phyloP scores from a whole-genome alignment of 2,329 filamentous ascomycete genomes.

The Pseudogymnoascus sp. region DNA sequence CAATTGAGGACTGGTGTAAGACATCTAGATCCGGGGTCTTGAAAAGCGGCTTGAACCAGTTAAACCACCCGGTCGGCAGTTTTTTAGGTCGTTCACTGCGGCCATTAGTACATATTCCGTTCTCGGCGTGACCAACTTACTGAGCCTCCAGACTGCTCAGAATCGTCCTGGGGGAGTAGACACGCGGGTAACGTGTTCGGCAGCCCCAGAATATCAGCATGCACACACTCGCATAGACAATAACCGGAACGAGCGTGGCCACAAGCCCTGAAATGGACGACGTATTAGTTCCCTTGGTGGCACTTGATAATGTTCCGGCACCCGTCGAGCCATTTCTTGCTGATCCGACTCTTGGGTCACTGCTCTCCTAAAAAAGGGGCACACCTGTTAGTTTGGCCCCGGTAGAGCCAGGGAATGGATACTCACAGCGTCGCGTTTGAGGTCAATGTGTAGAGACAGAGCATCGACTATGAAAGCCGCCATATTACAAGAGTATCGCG shows the following conservation, averaged over 20 bases:
- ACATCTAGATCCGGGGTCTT: conserved; percentile 33
- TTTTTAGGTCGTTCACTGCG: conserved; percentile 27
- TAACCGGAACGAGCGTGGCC: conserved; percentile 46
- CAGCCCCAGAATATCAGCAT: conserved; percentile 44
- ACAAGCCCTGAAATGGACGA: conserved; percentile 37
- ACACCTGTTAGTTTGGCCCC: not conserved
- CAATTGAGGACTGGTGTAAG: conserved; percentile 58
- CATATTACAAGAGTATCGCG: not conserved
- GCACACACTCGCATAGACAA: conserved; percentile 41
- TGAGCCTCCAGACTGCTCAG: conserved; percentile 41
- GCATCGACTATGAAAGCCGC: conserved; percentile 3
- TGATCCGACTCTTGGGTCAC: conserved; percentile 38
- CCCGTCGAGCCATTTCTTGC: conserved; percentile 34
- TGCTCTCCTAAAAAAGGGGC: conserved; percentile 2
- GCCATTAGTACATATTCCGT: not conserved
- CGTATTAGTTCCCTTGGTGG: conserved; percentile 34
- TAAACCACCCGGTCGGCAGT: conserved; percentile 29
- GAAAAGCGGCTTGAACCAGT: conserved; percentile 30
- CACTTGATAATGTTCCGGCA: conserved; percentile 16
- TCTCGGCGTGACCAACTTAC: conserved; percentile 31
- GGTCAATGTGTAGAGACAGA: not conserved
- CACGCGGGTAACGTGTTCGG: conserved; percentile 41
- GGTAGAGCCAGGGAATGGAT: not conserved
- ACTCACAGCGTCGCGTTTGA: not conserved
- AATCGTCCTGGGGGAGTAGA: conserved; percentile 49